phyloP scores from a whole-genome alignment of 106 monocot genomes.

The Vanilla planifolia region DNA sequence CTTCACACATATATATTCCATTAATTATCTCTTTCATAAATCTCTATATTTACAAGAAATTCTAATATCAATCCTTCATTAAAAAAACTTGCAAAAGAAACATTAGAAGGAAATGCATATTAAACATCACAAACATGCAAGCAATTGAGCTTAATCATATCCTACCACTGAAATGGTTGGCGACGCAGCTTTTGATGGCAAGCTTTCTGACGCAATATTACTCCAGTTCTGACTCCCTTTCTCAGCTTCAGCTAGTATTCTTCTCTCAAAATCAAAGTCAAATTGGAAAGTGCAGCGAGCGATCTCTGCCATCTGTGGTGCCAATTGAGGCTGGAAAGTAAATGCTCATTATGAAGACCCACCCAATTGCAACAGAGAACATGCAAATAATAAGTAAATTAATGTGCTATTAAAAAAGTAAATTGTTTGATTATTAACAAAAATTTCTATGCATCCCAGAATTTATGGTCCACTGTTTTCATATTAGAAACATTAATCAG shows the following conservation, averaged over 20 bases:
- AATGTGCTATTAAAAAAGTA: too few species aligned
- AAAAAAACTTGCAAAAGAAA: too few species aligned
- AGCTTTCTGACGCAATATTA: constrained; percentile 47
- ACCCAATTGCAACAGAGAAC: not conserved
- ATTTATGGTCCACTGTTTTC: too few species aligned
- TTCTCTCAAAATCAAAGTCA: constrained; percentile 94
- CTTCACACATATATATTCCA: too few species aligned
- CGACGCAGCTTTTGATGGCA: constrained; percentile 28
- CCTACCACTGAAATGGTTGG: constrained; percentile 47
- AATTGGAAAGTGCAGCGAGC: constrained; percentile 82
- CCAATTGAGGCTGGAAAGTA: constrained; percentile 67
- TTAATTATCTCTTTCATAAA: too few species aligned
- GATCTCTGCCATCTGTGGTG: constrained; percentile 59
- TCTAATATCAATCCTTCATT: too few species aligned
- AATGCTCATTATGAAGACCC: not conserved
- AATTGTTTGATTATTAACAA: too few species aligned
- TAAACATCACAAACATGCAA: not conserved
- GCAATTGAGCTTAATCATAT: not conserved
- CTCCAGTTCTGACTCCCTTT: constrained; percentile 80
- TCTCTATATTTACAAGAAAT: too few species aligned
- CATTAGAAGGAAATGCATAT: not conserved
- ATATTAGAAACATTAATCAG: too few species aligned
- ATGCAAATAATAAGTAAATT: too few species aligned
- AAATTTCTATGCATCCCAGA: too few species aligned
- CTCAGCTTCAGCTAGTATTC: constrained; percentile 81